Conservation (phyloP, 257 asterid species). For the Linaria vulgaris region DNA sequence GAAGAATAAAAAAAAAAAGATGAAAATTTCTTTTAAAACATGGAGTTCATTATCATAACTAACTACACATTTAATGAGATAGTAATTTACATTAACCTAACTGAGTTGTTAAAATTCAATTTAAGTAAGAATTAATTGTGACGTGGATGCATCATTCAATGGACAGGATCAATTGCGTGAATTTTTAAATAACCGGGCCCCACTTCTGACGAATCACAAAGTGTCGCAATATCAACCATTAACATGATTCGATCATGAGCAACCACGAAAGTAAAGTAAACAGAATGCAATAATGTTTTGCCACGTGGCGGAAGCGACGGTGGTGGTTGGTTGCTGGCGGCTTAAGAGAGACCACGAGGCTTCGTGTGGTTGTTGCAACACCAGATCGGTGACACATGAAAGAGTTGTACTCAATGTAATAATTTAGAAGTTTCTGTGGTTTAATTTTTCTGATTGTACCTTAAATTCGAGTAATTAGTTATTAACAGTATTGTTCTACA, state of each 20-base stretch:
- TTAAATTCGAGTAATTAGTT: too few relatives aligned
- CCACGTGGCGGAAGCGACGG: constrained; percentile 24
- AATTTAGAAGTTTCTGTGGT: too few relatives aligned
- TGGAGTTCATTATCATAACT: too few relatives aligned
- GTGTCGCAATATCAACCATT: constrained; percentile 20
- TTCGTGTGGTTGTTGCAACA: constrained; percentile 27
- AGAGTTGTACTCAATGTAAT: too few relatives aligned
- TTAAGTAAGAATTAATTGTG: too few relatives aligned
- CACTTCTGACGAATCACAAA: constrained; percentile 1
- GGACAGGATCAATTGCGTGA: constrained; percentile 33
- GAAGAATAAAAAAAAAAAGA: too few relatives aligned
- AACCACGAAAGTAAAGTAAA: constrained; percentile 15
- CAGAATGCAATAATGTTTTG: background rate
- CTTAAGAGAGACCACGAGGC: constrained; percentile 28
- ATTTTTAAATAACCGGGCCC: constrained; percentile 12
- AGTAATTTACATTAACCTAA: too few relatives aligned
- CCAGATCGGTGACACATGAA: constrained; percentile 17
- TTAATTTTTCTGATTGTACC: too few relatives aligned
- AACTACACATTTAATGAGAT: too few relatives aligned
- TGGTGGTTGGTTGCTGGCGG: constrained; percentile 22
- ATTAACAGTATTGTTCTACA: too few relatives aligned
- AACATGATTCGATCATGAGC: background rate
- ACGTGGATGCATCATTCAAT: constrained; percentile 21
- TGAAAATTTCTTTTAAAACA: too few relatives aligned
- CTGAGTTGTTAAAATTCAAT: too few relatives aligned